Conservation (phyloP, 163 green algal species). For the Scenedesmus sp. region DNA sequence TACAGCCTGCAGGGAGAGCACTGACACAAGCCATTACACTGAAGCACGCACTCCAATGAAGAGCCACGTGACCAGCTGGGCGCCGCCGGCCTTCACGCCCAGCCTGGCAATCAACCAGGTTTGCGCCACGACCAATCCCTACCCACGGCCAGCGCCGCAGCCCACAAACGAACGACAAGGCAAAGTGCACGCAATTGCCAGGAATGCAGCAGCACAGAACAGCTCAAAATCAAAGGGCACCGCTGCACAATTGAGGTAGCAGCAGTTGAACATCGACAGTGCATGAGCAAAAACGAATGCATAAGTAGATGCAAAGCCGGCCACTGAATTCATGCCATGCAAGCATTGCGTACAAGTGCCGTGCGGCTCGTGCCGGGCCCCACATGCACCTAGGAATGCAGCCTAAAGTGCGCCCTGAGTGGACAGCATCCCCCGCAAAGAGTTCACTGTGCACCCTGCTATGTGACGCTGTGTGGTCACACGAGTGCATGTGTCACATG, state of each 20-base stretch:
- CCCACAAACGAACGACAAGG: background rate
- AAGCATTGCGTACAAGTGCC: background rate
- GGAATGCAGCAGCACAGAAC: background rate
- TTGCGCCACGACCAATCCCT: background rate
- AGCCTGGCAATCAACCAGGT: background rate
- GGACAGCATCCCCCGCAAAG: background rate
- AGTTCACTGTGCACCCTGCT: background rate
- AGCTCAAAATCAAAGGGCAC: background rate
- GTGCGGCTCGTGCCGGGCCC: background rate
- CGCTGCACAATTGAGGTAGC: background rate
- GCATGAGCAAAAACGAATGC: background rate
- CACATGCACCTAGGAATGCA: background rate
- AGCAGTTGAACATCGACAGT: background rate
- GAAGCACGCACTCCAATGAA: too few species aligned
- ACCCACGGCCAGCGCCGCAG: background rate
- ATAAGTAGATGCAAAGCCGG: background rate
- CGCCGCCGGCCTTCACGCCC: too few species aligned
- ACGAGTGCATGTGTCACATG: background rate
- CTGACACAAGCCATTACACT: too few species aligned
- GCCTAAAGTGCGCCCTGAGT: background rate
- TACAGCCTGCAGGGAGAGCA: too few species aligned
- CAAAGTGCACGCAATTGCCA: background rate
- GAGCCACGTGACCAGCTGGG: too few species aligned
- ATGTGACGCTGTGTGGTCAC: background rate
- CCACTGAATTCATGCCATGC: background rate